Evolutionary conservation across 1,284 basidiomycete species (phyloP).

Genomic region (Cryptococcus jaspeensis): DNA sequence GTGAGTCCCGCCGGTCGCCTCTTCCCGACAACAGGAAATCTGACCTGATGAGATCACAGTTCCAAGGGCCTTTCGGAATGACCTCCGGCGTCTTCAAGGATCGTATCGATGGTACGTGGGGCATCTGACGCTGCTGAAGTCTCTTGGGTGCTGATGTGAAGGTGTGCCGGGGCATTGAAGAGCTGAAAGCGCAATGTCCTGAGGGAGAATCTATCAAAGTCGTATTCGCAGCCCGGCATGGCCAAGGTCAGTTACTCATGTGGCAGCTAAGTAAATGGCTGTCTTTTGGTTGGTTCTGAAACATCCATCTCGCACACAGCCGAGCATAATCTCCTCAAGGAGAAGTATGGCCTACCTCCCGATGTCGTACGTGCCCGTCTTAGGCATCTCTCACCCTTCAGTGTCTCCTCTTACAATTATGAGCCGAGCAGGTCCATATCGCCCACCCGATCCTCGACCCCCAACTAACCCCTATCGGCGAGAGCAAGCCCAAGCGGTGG

Average conservation of each 20-base stretch:
- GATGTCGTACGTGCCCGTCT: slow-evolving; percentile 2
- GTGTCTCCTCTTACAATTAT: too few species aligned
- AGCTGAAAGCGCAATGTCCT: slow-evolving; percentile 16
- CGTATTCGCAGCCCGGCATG: slow-evolving; percentile 35
- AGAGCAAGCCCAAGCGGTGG: slow-evolving; percentile 24
- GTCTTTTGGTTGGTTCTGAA: too few species aligned
- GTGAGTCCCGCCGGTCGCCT: too few species aligned
- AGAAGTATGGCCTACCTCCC: slow-evolving; percentile 19
- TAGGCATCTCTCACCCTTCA: background rate
- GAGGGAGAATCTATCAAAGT: slow-evolving; percentile 31
- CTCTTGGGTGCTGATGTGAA: background rate
- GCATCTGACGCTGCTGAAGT: background rate
- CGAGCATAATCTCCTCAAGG: slow-evolving; percentile 31
- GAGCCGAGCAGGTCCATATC: slow-evolving; percentile 15
- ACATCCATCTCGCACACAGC: slow-evolving; percentile 9
- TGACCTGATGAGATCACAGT: slow-evolving; percentile 19
- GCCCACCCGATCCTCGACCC: slow-evolving; percentile 30
- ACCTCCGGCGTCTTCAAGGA: slow-evolving; percentile 25
- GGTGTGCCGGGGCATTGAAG: slow-evolving; percentile 15
- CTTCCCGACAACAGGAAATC: too few species aligned
- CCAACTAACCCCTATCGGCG: slow-evolving; percentile 25
- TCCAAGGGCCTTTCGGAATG: slow-evolving; percentile 30
- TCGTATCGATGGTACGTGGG: slow-evolving; percentile 21
- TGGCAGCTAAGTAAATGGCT: background rate
- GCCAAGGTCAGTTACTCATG: slow-evolving; percentile 24